Base-by-base conservation (phyloP, 1,139 yeast species). In the Yamadazyma dushanensis region DNA sequence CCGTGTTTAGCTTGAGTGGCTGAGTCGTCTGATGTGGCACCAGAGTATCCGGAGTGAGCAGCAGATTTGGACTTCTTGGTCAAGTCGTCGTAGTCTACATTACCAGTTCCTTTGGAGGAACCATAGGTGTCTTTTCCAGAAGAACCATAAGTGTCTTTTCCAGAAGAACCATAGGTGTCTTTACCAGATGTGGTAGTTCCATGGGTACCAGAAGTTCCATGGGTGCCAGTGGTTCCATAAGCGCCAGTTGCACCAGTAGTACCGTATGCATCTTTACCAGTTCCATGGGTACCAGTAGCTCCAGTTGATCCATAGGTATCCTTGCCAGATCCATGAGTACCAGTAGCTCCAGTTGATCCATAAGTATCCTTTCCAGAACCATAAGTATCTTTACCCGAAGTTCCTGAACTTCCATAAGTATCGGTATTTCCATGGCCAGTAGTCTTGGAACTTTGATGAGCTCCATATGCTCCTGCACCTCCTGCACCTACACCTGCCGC, bases 161-260 rank as follows among this genome's bases (percentile, higher is more conserved):
- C 34, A 7, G 34, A 25, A 10, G 34, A 25, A 11, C 41, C 45
- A 34, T 31, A 28, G 21, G 43, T 15, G 28, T 32, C 41, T n/a
- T 37, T 25, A n/a, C 44, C 45, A 24, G 41, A 32, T 8, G 45
- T 24, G n/a, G n/a, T n/a, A 11, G 23, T 16, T 9, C 48, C 51
- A 28, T 43, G 39, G 13, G 48, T 28, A 14, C 44, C 44, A 24
- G 43, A 32, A 9, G 44, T 24, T 10, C 49, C 51, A 27, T 42
- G 37, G 11, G 48, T 27, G 25, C 44, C 47, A 16, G 41, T 15
- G 14, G 45, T 31, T 7, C 38, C 37, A 16, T 34, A 18, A 21
- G 21, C 33, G 22, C 39, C 26, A 8, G 33, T 19, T 25, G 31
- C 31, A 27, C 39, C 34, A 26, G 38, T 26, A 28, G 46, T 28